These are phyloP conservation scores for Sphenostylis stenocarpa DNA, from an alignment of 306 rosid genomes.

Conservation along the genomic window DNA sequence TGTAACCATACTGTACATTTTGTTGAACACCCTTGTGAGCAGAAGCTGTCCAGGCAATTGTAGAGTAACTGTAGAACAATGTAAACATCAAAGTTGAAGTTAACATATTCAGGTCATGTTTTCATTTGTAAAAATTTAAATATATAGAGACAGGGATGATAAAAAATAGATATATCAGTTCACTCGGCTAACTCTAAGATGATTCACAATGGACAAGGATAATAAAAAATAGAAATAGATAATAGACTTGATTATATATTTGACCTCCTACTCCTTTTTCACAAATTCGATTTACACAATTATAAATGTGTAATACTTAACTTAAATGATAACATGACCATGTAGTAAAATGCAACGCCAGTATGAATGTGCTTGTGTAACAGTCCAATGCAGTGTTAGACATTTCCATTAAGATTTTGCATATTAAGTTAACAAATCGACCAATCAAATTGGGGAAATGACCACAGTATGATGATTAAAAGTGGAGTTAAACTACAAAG, in stretches of 20 bases:
- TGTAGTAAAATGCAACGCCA: too few species aligned
- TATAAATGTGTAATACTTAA: not conserved
- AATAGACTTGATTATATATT: not conserved
- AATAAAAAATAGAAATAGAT: not conserved
- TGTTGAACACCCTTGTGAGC: slow-evolving; percentile 53
- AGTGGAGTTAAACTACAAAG: not conserved
- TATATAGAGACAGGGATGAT: too few species aligned
- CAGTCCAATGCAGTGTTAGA: too few species aligned
- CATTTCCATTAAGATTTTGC: too few species aligned
- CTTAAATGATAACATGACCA: not conserved
- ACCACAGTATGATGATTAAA: not conserved
- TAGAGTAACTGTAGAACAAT: slow-evolving; percentile 62
- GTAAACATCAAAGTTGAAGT: not conserved
- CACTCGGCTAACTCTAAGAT: not conserved
- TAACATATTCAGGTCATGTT: not conserved
- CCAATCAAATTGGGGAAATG: not conserved
- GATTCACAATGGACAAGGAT: not conserved
- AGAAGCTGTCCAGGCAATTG: slow-evolving; percentile 71
- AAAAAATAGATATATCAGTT: not conserved
- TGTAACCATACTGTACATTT: slow-evolving; percentile 44
- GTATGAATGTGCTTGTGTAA: too few species aligned
- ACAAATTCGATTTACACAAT: not conserved
- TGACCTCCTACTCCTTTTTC: not conserved
- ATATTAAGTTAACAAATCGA: too few species aligned
- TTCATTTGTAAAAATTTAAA: not conserved